Evolutionary conservation across 768 basidiomycete species (phyloP).

Genomic region (Calocybe indica): DNA sequence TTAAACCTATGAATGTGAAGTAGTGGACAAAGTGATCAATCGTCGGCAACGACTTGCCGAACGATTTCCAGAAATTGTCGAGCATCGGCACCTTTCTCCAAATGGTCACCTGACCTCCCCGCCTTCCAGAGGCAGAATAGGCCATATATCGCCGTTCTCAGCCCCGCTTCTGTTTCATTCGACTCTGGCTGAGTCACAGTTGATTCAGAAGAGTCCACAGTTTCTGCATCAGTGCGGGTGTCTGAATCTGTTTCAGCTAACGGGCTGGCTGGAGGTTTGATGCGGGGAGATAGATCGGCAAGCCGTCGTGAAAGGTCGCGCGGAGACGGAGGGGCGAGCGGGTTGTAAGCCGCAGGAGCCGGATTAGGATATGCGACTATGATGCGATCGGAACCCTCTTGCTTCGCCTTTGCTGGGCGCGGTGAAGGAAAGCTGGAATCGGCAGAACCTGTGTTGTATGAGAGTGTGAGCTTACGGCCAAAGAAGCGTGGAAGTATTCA

Average conservation of each 20-base stretch:
- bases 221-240: conserved; percentile 5
- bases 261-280: conserved; percentile 13
- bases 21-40: no score
- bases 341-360: conserved; percentile 27
- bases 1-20: no score
- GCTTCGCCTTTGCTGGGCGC: conserved; percentile 22
- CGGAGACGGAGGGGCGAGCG: conserved; percentile 37
- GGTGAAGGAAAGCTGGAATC: conserved; percentile 66
- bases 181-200: conserved; percentile 2
- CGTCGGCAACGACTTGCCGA: conserved; percentile 20
- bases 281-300: conserved; percentile 24
- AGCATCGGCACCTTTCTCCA: no score
- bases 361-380: conserved; percentile 23
- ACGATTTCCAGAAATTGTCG: conserved; percentile 31
- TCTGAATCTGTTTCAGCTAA: conserved; percentile 14
- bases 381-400: conserved; percentile 21
- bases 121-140: conserved; percentile 57
- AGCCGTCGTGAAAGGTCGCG: conserved; percentile 33
- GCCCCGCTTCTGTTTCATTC: conserved; percentile 21
- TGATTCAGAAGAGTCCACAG: conserved; percentile 5
- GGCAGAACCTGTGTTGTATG: conserved; percentile 45
- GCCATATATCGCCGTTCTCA: conserved; percentile 48
- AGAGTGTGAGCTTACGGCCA: conserved; percentile 1
- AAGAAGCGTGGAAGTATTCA: not conserved
- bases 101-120: conserved; percentile 13